phyloP scores from a whole-genome alignment of 2,329 filamentous ascomycete species.

The Chrysosporium queenslandicum region DNA sequence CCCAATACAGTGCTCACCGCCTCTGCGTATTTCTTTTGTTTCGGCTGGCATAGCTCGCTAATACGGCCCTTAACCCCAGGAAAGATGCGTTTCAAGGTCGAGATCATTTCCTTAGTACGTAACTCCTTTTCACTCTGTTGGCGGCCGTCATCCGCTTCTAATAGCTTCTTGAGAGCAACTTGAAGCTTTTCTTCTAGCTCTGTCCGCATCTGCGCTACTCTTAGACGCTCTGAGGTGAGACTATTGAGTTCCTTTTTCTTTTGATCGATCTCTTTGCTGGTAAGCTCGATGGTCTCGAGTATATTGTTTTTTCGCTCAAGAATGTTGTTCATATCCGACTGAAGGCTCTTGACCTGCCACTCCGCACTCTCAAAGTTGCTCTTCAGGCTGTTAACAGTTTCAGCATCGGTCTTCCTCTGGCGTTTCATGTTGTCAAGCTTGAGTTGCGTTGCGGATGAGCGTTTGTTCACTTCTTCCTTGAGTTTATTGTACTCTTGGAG shows the following conservation, averaged over 20 bases:
- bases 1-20: constrained; percentile 88
- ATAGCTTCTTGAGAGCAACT: constrained; percentile 67
- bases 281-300: constrained; percentile 54
- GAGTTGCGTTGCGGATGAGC: constrained; percentile 67
- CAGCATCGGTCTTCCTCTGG: constrained; percentile 82
- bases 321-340: constrained; percentile 59
- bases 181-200: constrained; percentile 89
- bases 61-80: constrained; percentile 85
- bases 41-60: constrained; percentile 85
- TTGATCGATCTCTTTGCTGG: constrained; percentile 64
- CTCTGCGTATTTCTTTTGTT: constrained; percentile 92
- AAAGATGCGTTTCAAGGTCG: constrained; percentile 78
- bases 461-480: constrained; percentile 72
- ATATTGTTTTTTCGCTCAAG: constrained; percentile 57
- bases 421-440: constrained; percentile 78
- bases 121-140: constrained; percentile 76
- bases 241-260: constrained; percentile 90
- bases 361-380: constrained; percentile 75
- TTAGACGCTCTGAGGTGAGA: constrained; percentile 70
- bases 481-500: constrained; percentile 81
- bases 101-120: constrained; percentile 70
- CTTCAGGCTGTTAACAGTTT: constrained; percentile 79
- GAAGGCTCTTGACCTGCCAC: constrained; percentile 61
- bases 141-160: constrained; percentile 73
- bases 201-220: constrained; percentile 68